A percentile compares a stretch with the other conserved stretches of the same genome.
Evolutionary conservation across 495 filamentous ascomycete species (phyloP).

Genomic region (Penicillium lagena): DNA sequence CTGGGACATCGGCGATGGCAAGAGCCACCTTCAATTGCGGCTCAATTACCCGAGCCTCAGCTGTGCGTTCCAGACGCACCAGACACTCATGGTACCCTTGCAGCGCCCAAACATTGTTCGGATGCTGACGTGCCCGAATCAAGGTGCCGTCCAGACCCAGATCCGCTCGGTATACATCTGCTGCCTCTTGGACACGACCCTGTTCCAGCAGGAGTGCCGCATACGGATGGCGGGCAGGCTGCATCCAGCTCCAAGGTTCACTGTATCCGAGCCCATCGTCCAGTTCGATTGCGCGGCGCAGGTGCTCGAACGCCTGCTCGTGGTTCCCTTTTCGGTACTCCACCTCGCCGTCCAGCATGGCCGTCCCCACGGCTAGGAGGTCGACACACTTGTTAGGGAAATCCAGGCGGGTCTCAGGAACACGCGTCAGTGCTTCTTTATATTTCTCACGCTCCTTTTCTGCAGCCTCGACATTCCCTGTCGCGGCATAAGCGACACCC

Average conservation of each 20-base stretch:
- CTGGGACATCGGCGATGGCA: constrained; percentile 50
- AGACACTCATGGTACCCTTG: constrained; percentile 63
- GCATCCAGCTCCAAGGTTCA: constrained; percentile 70
- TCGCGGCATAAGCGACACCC: constrained; percentile 55
- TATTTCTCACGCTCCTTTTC: constrained; percentile 37
- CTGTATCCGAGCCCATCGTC: constrained; percentile 54
- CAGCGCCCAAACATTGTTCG: constrained; percentile 63
- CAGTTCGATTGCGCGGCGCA: constrained; percentile 44
- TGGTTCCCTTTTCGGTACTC: constrained; percentile 54
- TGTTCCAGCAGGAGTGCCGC: constrained; percentile 61
- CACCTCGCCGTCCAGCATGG: constrained; percentile 63
- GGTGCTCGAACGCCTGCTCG: constrained; percentile 44
- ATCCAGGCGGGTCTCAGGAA: constrained; percentile 40
- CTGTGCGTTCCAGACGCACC: constrained; percentile 38
- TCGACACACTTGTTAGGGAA: constrained; percentile 57
- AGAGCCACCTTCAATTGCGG: constrained; percentile 44
- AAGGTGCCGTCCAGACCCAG: constrained; percentile 51
- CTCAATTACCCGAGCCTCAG: constrained; percentile 45
- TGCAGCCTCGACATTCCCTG: constrained; percentile 37
- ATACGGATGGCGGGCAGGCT: constrained; percentile 59
- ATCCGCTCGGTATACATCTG: constrained; percentile 51
- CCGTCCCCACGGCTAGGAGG: constrained; percentile 47
- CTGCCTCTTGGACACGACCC: constrained; percentile 47
- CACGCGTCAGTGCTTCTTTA: constrained; percentile 30
- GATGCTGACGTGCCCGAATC: constrained; percentile 52